Conservation (phyloP, 1,284 basidiomycete species). For the Irpex sp. region DNA sequence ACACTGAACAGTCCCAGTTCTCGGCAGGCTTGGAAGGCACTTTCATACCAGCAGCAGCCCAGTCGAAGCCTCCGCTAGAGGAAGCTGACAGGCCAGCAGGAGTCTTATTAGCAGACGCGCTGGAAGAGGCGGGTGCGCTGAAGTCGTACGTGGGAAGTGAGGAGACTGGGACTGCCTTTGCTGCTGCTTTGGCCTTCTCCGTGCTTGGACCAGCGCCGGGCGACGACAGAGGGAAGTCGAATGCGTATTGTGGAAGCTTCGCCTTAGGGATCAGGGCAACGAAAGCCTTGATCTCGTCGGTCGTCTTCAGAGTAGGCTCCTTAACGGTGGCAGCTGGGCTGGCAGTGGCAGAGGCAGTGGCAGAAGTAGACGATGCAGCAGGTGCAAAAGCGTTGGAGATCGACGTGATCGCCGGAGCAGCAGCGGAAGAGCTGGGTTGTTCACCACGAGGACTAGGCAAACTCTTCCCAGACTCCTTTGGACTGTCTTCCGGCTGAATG, state of each 20-base stretch:
- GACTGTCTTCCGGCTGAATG: conserved; percentile 38
- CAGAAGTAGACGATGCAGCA: neutral
- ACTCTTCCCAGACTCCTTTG: neutral
- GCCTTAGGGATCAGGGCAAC: conserved; percentile 17
- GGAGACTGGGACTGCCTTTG: conserved; percentile 22
- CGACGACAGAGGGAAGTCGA: conserved; percentile 20
- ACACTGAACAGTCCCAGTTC: conserved; percentile 42
- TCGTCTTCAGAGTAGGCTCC: conserved; percentile 8
- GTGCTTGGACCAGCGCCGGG: conserved; percentile 30
- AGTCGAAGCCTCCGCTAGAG: conserved; percentile 30
- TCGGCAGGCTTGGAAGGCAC: conserved; percentile 15
- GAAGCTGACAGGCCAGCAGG: neutral
- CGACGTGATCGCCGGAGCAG: neutral
- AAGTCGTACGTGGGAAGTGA: conserved; percentile 43
- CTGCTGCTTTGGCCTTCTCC: conserved; percentile 29
- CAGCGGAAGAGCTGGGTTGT: neutral
- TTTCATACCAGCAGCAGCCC: conserved; percentile 25
- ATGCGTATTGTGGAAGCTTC: conserved; percentile 23
- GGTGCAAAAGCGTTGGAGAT: neutral
- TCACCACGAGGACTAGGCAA: neutral
- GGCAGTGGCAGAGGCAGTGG: neutral
- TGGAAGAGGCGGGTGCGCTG: conserved; percentile 31
- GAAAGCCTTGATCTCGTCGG: conserved; percentile 18
- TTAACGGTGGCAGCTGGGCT: conserved; percentile 5
- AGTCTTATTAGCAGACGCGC: neutral